Percentiles rank a stretch among this genome's conserved stretches.
These are phyloP conservation scores for Colletotrichum karsti DNA, from an alignment of 2,329 filamentous ascomycete genomes.

Conservation along the genomic window DNA sequence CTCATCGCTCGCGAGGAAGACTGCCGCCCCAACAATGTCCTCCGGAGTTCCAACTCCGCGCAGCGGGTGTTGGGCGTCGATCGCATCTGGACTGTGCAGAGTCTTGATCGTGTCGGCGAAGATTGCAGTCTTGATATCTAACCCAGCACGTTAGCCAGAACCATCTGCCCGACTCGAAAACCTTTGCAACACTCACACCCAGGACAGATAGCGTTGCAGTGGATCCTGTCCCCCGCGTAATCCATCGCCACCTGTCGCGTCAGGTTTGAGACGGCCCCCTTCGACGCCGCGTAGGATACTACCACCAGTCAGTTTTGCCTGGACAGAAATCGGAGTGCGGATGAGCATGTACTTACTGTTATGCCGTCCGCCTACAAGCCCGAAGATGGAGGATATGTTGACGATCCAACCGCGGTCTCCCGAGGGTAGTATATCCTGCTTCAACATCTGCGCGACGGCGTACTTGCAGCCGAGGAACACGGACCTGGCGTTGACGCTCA, in stretches of 20 bases:
- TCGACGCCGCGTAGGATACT: constrained; percentile 55
- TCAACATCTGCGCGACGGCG: constrained; percentile 56
- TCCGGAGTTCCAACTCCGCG: not conserved
- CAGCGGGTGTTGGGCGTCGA: not conserved
- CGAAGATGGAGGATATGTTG: constrained; percentile 55
- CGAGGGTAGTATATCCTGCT: constrained; percentile 47
- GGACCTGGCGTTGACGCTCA: constrained; percentile 46
- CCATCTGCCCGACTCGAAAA: not conserved
- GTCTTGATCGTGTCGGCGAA: not conserved
- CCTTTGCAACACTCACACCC: constrained; percentile 42
- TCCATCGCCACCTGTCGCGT: constrained; percentile 58
- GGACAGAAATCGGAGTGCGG: too few relatives aligned
- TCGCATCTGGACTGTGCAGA: not conserved
- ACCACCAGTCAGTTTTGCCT: too few relatives aligned
- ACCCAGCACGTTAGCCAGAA: not conserved
- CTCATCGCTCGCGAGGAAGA: not conserved
- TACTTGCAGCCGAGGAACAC: constrained; percentile 54
- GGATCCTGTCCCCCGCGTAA: constrained; percentile 55
- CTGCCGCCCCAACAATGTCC: not conserved
- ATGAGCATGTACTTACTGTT: not conserved
- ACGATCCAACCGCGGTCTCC: constrained; percentile 59
- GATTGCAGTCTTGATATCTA: not conserved
- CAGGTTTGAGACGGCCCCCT: constrained; percentile 58
- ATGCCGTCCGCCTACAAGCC: constrained; percentile 41
- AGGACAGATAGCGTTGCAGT: constrained; percentile 63